These are phyloP conservation scores for Friedmanniomyces simplex DNA, from an alignment of 495 filamentous ascomycete genomes.

Conservation along the genomic window DNA sequence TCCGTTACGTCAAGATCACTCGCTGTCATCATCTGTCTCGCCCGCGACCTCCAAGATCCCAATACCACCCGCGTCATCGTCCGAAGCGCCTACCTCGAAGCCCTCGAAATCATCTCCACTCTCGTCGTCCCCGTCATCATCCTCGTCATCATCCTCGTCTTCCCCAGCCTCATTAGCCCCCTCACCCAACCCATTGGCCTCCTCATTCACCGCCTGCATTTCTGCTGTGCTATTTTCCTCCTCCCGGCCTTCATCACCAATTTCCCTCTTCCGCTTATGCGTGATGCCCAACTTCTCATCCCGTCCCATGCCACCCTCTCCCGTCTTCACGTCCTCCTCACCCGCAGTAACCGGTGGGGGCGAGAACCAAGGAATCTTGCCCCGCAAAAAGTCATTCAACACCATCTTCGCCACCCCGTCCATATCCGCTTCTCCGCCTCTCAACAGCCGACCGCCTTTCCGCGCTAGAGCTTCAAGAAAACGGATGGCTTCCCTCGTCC, in stretches of 20 bases:
- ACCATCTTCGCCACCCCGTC: slow-evolving; percentile 94
- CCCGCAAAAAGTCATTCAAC: slow-evolving; percentile 86
- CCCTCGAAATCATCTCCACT: slow-evolving; percentile 10
- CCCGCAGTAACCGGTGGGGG: slow-evolving; percentile 56
- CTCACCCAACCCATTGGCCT: slow-evolving; percentile 11
- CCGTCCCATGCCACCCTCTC: slow-evolving; percentile 23
- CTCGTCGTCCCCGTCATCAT: too few relatives aligned
- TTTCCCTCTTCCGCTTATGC: slow-evolving; percentile 18
- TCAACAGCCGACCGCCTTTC: slow-evolving; percentile 75
- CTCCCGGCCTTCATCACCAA: slow-evolving; percentile 11
- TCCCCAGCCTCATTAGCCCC: slow-evolving; percentile 15
- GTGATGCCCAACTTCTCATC: slow-evolving; percentile 34
- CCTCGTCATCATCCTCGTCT: slow-evolving; percentile 21
- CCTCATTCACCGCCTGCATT: slow-evolving; percentile 15
- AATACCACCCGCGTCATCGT: neutral
- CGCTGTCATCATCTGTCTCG: neutral
- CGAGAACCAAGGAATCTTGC: slow-evolving; percentile 93
- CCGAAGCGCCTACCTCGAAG: slow-evolving; percentile 5
- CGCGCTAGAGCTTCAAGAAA: slow-evolving; percentile 81
- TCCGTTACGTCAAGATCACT: neutral
- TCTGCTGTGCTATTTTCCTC: slow-evolving; percentile 3
- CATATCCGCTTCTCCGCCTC: slow-evolving; percentile 83
- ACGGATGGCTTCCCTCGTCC: slow-evolving; percentile 51
- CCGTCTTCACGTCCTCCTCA: slow-evolving; percentile 22
- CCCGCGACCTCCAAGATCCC: neutral